Conservation (phyloP, 345 rosid species). For the Aethionema arabicum region DNA sequence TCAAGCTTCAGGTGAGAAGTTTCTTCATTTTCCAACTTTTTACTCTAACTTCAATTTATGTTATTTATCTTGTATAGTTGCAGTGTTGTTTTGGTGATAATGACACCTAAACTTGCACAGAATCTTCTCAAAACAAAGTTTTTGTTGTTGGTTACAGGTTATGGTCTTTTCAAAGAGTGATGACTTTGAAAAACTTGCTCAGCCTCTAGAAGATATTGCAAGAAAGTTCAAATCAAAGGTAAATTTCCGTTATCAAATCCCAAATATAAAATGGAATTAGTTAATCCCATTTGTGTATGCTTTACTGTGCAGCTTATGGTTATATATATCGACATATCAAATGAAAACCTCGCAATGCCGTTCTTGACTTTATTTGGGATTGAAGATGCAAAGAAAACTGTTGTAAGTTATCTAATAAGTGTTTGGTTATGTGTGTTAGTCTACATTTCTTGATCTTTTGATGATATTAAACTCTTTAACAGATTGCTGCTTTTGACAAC, state of each 20-base stretch:
- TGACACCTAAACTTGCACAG: too few relatives aligned
- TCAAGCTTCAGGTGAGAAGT: conserved; percentile 69
- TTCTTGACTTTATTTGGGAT: conserved; percentile 84
- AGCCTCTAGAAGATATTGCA: conserved; percentile 70
- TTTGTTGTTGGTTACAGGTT: conserved; percentile 43
- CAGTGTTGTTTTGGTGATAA: conserved; percentile 38
- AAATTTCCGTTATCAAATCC: conserved; percentile 18
- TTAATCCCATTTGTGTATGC: conserved; percentile 18
- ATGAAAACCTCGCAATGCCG: conserved; percentile 86
- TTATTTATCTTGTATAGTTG: conserved; percentile 28
- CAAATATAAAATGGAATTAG: neutral
- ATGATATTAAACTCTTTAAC: conserved; percentile 27
- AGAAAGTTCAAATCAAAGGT: conserved; percentile 78
- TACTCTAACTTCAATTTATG: neutral
- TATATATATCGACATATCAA: conserved; percentile 56
- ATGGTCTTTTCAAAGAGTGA: conserved; percentile 60
- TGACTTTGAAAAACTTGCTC: conserved; percentile 53
- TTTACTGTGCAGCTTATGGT: conserved; percentile 67
- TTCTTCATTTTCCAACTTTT: neutral
- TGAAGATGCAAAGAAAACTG: conserved; percentile 62
- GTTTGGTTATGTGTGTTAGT: conserved; percentile 11
- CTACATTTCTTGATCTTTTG: conserved; percentile 24
- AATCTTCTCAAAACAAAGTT: too few relatives aligned
- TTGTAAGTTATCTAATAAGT: conserved; percentile 49
- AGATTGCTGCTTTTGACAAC: conserved; percentile 89